Conservation (phyloP, 371 early-diverging fungal genomes). For the Fennellomyces sp. region DNA sequence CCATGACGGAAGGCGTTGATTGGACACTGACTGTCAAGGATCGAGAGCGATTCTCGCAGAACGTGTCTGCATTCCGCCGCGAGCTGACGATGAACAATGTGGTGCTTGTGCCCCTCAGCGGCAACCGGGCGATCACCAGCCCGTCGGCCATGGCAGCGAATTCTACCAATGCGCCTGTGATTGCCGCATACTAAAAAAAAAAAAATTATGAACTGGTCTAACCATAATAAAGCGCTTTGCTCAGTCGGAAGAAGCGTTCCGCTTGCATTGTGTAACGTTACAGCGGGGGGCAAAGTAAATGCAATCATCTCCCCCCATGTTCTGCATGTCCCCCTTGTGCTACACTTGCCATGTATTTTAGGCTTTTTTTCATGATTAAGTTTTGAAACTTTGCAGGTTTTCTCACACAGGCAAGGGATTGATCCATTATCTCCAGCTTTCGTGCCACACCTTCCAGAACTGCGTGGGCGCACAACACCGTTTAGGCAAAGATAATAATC, state of each 20-base stretch:
- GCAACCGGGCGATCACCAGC: neutral
- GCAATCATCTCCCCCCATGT: too few species aligned
- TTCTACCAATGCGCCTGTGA: neutral
- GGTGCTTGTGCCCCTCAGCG: constrained; percentile 39
- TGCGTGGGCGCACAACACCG: too few species aligned
- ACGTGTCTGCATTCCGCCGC: constrained; percentile 70
- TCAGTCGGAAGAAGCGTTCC: neutral
- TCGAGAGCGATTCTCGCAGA: constrained; percentile 83
- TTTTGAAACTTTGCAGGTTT: too few species aligned
- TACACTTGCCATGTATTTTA: too few species aligned
- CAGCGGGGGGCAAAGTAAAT: neutral
- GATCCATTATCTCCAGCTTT: too few species aligned
- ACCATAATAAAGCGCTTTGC: neutral
- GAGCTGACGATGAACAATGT: constrained; percentile 59
- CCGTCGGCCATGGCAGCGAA: neutral
- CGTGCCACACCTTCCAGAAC: too few species aligned
- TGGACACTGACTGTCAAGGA: constrained; percentile 66
- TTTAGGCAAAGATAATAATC: too few species aligned
- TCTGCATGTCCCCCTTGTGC: too few species aligned
- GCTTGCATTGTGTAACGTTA: neutral
- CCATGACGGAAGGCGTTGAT: constrained; percentile 72
- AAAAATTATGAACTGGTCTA: too few species aligned
- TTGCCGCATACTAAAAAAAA: constrained; percentile 1
- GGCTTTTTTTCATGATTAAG: too few species aligned
- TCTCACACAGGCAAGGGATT: too few species aligned